Conservation (phyloP, 495 filamentous ascomycete species). For the Letharia columbiana region DNA sequence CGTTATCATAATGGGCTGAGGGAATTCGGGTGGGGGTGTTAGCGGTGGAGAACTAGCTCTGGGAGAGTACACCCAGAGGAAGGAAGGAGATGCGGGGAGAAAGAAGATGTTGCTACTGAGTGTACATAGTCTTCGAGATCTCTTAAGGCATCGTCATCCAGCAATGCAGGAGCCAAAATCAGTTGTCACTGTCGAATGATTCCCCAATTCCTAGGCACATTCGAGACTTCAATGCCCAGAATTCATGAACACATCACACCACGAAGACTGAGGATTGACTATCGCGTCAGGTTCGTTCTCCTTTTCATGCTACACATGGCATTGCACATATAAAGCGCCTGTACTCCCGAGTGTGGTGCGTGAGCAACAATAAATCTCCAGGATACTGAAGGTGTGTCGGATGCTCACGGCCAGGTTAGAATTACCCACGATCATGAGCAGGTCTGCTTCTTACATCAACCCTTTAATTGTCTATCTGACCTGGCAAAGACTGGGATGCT, state of each 20-base stretch:
- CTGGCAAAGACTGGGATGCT: no score
- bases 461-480: no score
- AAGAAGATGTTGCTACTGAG: not conserved
- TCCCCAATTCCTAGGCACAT: no score
- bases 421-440: not conserved
- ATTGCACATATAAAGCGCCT: not conserved
- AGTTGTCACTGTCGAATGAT: not conserved
- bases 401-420: not conserved
- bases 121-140: not conserved
- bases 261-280: not conserved
- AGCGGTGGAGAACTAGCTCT: not conserved
- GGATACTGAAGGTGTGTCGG: not conserved
- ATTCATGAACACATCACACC: not conserved
- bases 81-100: not conserved
- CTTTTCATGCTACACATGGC: not conserved
- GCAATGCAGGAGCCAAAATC: not conserved
- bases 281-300: not conserved
- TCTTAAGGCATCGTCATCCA: not conserved
- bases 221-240: not conserved
- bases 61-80: not conserved
- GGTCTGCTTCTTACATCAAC: not conserved
- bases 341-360: not conserved
- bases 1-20: not conserved
- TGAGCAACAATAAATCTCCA: not conserved
- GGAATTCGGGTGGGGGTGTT: not conserved